These are phyloP conservation scores for Fraxinus quadrangulata DNA, from an alignment of 257 asterid species.

Conservation along the genomic window DNA sequence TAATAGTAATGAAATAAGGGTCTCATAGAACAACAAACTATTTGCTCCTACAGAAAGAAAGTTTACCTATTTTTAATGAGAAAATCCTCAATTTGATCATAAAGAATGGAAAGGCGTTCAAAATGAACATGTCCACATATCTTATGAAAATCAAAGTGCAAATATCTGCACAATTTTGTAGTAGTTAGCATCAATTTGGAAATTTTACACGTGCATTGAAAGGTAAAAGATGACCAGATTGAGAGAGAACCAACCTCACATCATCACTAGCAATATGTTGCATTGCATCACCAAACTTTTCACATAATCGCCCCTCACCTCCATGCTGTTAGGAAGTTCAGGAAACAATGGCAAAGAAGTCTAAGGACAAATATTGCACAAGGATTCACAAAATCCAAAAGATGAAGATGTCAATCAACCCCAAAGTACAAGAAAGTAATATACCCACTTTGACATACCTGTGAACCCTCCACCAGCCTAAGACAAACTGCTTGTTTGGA, in stretches of 20 bases:
- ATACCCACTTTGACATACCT: slow-evolving; percentile 3
- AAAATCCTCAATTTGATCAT: slow-evolving; percentile 72
- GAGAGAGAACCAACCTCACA: slow-evolving; percentile 54
- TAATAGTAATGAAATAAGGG: slow-evolving; percentile 11
- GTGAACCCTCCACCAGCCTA: slow-evolving; percentile 1
- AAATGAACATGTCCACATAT: slow-evolving; percentile 83
- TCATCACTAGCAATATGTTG: slow-evolving; percentile 61
- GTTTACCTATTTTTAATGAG: slow-evolving; percentile 69
- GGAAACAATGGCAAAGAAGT: slow-evolving; percentile 14
- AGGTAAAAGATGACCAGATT: slow-evolving; percentile 23
- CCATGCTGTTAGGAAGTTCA: slow-evolving; percentile 57
- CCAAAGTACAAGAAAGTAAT: slow-evolving; percentile 11
- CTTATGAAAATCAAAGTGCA: slow-evolving; percentile 95
- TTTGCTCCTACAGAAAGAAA: slow-evolving; percentile 21
- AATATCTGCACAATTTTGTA: slow-evolving; percentile 54
- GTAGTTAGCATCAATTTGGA: slow-evolving; percentile 31
- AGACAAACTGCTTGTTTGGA: slow-evolving; percentile 1
- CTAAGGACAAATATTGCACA: slow-evolving; percentile 16
- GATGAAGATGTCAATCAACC: not conserved
- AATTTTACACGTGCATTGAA: slow-evolving; percentile 21
- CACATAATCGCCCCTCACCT: slow-evolving; percentile 82
- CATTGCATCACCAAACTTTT: slow-evolving; percentile 64
- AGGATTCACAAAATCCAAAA: not conserved
- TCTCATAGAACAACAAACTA: slow-evolving; percentile 12
- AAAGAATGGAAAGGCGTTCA: slow-evolving; percentile 85